These are phyloP conservation scores for Carex scoparia DNA, from an alignment of 176 grass and related monocot genomes.

Conservation along the genomic window DNA sequence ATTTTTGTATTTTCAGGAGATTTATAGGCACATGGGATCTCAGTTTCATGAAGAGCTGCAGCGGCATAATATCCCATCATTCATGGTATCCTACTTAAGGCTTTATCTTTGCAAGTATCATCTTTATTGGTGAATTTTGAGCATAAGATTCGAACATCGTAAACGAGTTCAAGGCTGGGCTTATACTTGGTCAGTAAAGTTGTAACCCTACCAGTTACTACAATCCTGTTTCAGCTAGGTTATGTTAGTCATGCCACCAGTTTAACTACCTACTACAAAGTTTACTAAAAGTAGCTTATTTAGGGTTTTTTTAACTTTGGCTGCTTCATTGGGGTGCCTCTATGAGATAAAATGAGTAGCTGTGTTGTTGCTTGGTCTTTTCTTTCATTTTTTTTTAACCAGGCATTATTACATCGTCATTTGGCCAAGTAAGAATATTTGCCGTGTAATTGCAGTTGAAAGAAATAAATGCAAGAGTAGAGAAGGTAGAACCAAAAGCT, in stretches of 20 bases:
- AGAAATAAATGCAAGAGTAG: conserved; percentile 89
- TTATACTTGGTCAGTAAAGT: not conserved
- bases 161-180: not conserved
- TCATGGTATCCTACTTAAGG: conserved; percentile 51
- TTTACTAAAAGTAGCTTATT: not conserved
- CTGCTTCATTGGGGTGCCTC: not conserved
- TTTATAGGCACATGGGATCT: conserved; percentile 77
- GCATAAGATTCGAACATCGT: not conserved
- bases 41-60: conserved; percentile 97
- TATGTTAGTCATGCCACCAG: not conserved
- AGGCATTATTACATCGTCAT: not conserved
- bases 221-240: not conserved
- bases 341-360: not conserved
- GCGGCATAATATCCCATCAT: conserved; percentile 73
- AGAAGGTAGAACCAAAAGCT: conserved; percentile 80
- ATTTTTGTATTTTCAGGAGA: conserved; percentile 54
- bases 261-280: not conserved
- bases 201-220: not conserved
- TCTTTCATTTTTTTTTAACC: not conserved
- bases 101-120: conserved; percentile 7
- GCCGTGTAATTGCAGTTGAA: conserved; percentile 63
- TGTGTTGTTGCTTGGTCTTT: not conserved
- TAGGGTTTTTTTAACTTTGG: not conserved
- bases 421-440: conserved; percentile 23
- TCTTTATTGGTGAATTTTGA: conserved; percentile 14